Conservation (phyloP, 139 green algal species). For the Pleodorina starrii region DNA sequence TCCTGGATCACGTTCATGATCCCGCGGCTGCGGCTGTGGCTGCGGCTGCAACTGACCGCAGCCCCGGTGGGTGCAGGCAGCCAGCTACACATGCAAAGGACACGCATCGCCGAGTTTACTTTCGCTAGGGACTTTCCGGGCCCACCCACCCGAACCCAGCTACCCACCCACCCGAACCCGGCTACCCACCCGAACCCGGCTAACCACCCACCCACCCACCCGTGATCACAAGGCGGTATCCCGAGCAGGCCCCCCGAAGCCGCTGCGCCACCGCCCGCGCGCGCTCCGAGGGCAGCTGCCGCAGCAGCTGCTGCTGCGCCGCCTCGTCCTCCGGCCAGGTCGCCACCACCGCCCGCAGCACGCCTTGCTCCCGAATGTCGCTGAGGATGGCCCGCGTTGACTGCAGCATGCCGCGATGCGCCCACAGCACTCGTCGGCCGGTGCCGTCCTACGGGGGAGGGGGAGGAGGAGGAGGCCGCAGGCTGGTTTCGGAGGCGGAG, state of each 20-base stretch:
- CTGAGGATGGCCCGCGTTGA: slow-evolving; percentile 41
- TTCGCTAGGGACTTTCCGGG: too few species aligned
- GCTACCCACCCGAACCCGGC: too few species aligned
- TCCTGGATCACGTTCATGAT: too few species aligned
- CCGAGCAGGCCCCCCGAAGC: not conserved
- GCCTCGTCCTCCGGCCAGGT: not conserved
- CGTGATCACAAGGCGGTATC: slow-evolving; percentile 39
- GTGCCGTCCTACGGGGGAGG: not conserved
- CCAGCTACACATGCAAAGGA: too few species aligned
- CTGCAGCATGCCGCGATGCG: slow-evolving; percentile 55
- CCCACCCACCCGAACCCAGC: too few species aligned
- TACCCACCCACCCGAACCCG: too few species aligned
- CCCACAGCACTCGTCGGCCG: slow-evolving; percentile 35
- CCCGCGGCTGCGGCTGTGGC: too few species aligned
- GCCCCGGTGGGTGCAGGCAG: too few species aligned
- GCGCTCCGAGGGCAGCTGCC: slow-evolving; percentile 5
- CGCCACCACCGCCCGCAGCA: slow-evolving; percentile 6
- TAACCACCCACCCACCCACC: slow-evolving; percentile 12
- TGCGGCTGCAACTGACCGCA: too few species aligned
- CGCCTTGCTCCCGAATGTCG: slow-evolving; percentile 14
- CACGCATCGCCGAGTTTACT: too few species aligned
- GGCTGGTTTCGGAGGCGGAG: too few species aligned
- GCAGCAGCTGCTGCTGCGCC: not conserved
- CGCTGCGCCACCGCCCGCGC: not conserved
- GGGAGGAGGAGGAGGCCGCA: not conserved